Evolutionary conservation across 345 rosid species (phyloP).

Genomic region (Punica granatum): DNA sequence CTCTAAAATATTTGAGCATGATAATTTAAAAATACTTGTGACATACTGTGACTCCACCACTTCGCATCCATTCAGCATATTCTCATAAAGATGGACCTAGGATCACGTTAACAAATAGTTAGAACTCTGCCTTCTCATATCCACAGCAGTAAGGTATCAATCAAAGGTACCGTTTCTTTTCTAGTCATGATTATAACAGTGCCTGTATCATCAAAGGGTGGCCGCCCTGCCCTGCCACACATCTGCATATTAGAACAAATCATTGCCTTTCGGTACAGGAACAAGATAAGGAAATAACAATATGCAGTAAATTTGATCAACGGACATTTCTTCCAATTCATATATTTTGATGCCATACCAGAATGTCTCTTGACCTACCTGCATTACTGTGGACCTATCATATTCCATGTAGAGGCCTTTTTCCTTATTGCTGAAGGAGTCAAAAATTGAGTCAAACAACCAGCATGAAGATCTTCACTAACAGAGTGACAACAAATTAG

Average conservation of each 20-base stretch:
- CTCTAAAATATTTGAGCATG: neutral
- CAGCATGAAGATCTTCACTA: conserved; percentile 5
- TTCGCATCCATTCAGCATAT: conserved; percentile 89
- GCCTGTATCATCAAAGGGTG: conserved; percentile 97
- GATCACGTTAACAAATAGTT: conserved; percentile 16
- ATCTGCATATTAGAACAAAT: conserved; percentile 39
- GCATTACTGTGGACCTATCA: conserved; percentile 79
- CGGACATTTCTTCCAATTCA: neutral
- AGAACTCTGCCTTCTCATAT: neutral
- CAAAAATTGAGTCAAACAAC: neutral
- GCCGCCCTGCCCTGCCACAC: conserved; percentile 99
- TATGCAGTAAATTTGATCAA: neutral
- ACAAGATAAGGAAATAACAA: neutral
- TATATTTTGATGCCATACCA: neutral
- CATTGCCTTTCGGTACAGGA: neutral
- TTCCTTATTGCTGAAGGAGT: conserved; percentile 71
- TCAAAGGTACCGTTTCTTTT: conserved; percentile 62
- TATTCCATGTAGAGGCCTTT: conserved; percentile 92
- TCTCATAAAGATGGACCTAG: conserved; percentile 91
- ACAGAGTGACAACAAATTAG: conserved; percentile 7
- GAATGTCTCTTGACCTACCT: conserved; percentile 34
- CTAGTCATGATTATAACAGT: conserved; percentile 91
- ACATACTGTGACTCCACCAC: conserved; percentile 95
- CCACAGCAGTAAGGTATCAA: neutral
- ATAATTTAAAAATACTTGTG: neutral